phyloP scores from a whole-genome alignment of 2,329 filamentous ascomycete genomes.

The Ceratocystis ficicola region DNA sequence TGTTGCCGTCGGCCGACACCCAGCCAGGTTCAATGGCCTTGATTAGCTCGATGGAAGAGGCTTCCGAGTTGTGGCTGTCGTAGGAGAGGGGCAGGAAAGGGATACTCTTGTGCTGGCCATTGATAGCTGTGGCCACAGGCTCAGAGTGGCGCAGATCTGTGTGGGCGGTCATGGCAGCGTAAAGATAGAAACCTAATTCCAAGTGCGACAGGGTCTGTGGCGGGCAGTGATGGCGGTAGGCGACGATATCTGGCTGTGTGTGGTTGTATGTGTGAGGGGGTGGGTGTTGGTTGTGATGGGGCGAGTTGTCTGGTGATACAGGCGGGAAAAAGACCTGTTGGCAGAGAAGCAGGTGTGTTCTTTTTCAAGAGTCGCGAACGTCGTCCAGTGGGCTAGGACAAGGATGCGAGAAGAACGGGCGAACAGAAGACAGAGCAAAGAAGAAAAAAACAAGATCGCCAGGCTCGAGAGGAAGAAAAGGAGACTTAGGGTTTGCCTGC shows the following conservation, averaged over 20 bases:
- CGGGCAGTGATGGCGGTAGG: background rate
- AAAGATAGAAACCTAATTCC: background rate
- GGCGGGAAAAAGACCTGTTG: background rate
- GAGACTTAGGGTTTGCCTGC: background rate
- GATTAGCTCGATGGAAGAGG: constrained; percentile 68
- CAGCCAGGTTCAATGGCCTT: constrained; percentile 72
- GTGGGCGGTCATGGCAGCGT: constrained; percentile 18
- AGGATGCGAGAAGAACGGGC: background rate
- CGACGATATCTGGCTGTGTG: background rate
- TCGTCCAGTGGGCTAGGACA: background rate
- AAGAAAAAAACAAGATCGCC: constrained; percentile 1
- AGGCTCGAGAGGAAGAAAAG: background rate
- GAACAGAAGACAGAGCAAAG: background rate
- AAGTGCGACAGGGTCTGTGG: background rate
- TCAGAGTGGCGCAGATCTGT: constrained; percentile 15
- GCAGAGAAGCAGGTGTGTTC: background rate
- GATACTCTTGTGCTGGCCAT: constrained; percentile 31
- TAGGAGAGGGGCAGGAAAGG: constrained; percentile 65
- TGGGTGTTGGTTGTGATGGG: background rate
- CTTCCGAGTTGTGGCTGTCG: constrained; percentile 61
- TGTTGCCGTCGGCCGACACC: constrained; percentile 46
- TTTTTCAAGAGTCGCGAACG: background rate
- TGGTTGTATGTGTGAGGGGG: background rate
- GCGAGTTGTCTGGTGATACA: background rate
- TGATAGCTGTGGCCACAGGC: constrained; percentile 1